Base-by-base conservation (phyloP, 306 rosid species). In the Pyrus betulifolia region DNA sequence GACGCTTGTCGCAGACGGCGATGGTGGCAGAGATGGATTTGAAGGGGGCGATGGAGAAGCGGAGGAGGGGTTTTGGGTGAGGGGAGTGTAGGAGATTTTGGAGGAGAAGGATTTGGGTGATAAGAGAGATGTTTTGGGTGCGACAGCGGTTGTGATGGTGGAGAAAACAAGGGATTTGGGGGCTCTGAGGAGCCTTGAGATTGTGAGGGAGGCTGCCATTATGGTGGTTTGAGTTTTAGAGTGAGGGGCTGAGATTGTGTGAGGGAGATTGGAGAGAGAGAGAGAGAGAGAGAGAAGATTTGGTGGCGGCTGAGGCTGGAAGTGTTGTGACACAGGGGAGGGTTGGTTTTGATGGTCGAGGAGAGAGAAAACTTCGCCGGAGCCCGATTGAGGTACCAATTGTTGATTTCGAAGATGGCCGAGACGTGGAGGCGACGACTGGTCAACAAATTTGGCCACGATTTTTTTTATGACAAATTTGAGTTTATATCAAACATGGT, bases 21-120 rank as follows among this genome's bases (percentile, higher is more conserved):
- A 95, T 87, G 78, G 96, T 33, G 87, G 98, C 98, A 79, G 88
- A 83, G 87, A 92, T 62, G 14, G 86, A 71, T 72, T 73, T 89
- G 44, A 90, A 8, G 67, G 69, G 1, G 58, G 83, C 38, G 64
- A 82, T 45, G 72, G 92, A 86, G 83, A 88, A 76, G 30, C 74
- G 38, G 80, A 85, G 28, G 78, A 84, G 79, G 72, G 88, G 82
- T 66, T 80, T 87, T 3, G 76, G 86, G 80, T 33, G 67, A 59
- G 31, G 51, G 86, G 79, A 86, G 75, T 81, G 82, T 25, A 28
- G 28, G 82, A 83, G 84, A 84, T 74, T 19, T 65, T 74, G 78
- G 84, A 80, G 5, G 77, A 62, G 19, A 49, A 1, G 61, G 80
- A 51, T 68, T 77, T 85, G 22, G 93, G 67, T 2, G 83, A 81